phyloP scores from a whole-genome alignment of 257 asterid species.

The Solanum stenotomum region DNA sequence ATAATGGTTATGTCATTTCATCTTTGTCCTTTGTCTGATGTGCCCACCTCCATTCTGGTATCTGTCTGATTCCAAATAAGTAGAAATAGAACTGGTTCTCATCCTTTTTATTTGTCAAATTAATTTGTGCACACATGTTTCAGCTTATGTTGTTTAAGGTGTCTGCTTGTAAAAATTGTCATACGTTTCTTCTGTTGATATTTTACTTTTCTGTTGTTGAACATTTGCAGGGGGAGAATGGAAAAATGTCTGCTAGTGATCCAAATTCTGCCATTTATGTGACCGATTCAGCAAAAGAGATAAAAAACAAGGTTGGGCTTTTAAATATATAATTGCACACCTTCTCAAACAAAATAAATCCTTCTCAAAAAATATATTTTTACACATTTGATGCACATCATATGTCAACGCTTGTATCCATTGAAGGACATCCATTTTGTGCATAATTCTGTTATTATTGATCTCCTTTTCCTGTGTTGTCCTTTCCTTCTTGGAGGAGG shows the following conservation, averaged over 20 bases:
- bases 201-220: not conserved
- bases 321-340: not conserved
- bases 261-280: constrained; percentile 91
- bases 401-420: not conserved
- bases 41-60: not conserved
- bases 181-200: not conserved
- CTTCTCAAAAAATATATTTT: not conserved
- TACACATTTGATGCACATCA: not conserved
- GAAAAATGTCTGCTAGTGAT: constrained; percentile 94
- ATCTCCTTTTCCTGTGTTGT: not conserved
- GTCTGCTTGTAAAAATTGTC: constrained; percentile 2
- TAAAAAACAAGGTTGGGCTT: constrained; percentile 61
- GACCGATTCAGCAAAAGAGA: constrained; percentile 78
- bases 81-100: not conserved
- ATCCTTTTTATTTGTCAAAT: not conserved
- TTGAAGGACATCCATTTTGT: not conserved
- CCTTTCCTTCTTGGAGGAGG: not conserved
- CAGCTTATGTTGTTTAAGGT: not conserved
- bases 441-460: not conserved
- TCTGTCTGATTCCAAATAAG: not conserved
- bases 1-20: not conserved
- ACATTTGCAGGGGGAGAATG: constrained; percentile 68
- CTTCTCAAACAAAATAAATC: not conserved
- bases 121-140: not conserved
- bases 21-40: not conserved